phyloP scores from a whole-genome alignment of 164 flowering plant species.

The Macadamia tetraphylla region DNA sequence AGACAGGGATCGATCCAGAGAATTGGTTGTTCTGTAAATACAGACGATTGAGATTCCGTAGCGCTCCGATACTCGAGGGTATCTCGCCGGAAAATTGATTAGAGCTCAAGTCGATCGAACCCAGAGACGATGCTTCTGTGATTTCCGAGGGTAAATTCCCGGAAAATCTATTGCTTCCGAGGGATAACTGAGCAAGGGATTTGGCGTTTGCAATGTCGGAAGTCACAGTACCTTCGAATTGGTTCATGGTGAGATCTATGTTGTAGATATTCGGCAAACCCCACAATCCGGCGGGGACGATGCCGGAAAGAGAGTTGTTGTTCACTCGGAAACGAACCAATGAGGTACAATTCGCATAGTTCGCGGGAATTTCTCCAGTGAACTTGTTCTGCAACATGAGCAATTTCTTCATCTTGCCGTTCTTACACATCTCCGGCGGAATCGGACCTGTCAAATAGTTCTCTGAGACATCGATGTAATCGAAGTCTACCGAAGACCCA shows the following conservation, averaged over 20 bases:
- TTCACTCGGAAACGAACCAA: slow-evolving; percentile 35
- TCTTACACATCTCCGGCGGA: slow-evolving; percentile 90
- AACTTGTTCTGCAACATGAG: slow-evolving; percentile 62
- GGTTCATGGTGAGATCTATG: slow-evolving; percentile 39
- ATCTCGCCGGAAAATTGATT: slow-evolving; percentile 55
- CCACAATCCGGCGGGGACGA: slow-evolving; percentile 48
- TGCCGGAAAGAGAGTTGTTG: slow-evolving; percentile 43
- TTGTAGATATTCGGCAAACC: slow-evolving; percentile 33
- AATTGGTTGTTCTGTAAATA: slow-evolving; percentile 40
- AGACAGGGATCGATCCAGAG: slow-evolving; percentile 48
- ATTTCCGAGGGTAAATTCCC: slow-evolving; percentile 64
- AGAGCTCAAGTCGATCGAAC: slow-evolving; percentile 34
- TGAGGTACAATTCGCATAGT: slow-evolving; percentile 36
- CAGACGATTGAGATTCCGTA: slow-evolving; percentile 35
- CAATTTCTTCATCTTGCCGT: slow-evolving; percentile 54
- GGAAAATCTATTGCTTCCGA: slow-evolving; percentile 40
- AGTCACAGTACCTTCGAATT: slow-evolving; percentile 55
- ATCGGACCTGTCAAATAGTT: slow-evolving; percentile 69
- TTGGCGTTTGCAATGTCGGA: slow-evolving; percentile 47
- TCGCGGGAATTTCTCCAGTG: slow-evolving; percentile 58
- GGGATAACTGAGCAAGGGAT: slow-evolving; percentile 27
- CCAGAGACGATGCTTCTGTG: slow-evolving; percentile 32
- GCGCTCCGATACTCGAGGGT: slow-evolving; percentile 45
- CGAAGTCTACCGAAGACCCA: slow-evolving; percentile 77
- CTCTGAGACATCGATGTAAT: slow-evolving; percentile 73